These are phyloP conservation scores for Coccomyxa sp. DNA, from an alignment of 139 green algal species.

Conservation along the genomic window DNA sequence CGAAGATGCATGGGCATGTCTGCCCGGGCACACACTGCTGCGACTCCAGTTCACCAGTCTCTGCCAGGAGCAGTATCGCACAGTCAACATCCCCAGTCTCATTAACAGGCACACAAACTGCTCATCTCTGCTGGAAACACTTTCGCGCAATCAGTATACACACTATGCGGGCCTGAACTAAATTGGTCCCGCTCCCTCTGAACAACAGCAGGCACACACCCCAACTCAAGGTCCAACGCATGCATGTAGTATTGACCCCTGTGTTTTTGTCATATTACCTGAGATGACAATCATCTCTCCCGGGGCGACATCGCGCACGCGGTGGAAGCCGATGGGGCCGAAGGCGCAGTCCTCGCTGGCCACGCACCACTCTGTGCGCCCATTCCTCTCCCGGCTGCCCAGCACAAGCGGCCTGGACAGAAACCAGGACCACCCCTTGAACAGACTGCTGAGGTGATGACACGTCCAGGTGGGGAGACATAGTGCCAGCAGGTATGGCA, in stretches of 20 bases:
- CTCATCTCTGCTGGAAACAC: too few relatives aligned
- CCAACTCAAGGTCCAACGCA: too few relatives aligned
- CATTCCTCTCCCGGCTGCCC: slow-evolving; percentile 47
- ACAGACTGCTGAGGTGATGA: not conserved
- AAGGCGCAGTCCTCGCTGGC: slow-evolving; percentile 97
- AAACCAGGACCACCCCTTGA: not conserved
- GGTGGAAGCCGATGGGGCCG: slow-evolving; percentile 93
- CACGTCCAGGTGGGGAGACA: too few relatives aligned
- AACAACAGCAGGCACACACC: too few relatives aligned
- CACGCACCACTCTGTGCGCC: slow-evolving; percentile 84
- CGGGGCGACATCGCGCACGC: slow-evolving; percentile 85
- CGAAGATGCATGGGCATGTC: slow-evolving; percentile 93
- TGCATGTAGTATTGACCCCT: too few relatives aligned
- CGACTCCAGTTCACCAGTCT: slow-evolving; percentile 70
- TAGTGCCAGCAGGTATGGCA: too few relatives aligned
- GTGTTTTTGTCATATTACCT: too few relatives aligned
- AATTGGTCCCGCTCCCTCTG: too few relatives aligned
- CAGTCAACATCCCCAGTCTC: too few relatives aligned
- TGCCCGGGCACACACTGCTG: slow-evolving; percentile 56
- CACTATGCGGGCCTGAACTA: not conserved
- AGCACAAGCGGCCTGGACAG: slow-evolving; percentile 83
- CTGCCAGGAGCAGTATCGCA: not conserved
- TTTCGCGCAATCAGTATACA: too few relatives aligned
- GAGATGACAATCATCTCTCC: slow-evolving; percentile 89
- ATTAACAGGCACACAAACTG: too few relatives aligned